phyloP scores from a whole-genome alignment of 2,329 filamentous ascomycete genomes.

The Akanthomyces lecanii region DNA sequence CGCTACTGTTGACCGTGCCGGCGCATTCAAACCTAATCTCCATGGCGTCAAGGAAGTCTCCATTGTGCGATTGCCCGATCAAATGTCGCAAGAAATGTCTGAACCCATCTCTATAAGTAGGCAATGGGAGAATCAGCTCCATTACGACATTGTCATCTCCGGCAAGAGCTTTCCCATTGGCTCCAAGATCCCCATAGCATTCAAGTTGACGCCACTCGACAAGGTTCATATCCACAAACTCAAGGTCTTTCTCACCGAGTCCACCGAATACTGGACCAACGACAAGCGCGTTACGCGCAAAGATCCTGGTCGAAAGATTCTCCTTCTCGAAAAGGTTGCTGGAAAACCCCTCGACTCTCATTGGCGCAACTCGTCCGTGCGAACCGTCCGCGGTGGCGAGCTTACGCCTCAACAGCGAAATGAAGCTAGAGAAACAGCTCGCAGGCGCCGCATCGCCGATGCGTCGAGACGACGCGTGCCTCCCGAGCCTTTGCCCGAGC shows the following conservation, averaged over 20 bases:
- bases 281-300: conserved; percentile 81
- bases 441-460: conserved; percentile 50
- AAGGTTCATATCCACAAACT: conserved; percentile 92
- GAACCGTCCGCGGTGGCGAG: conserved; percentile 76
- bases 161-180: conserved; percentile 92
- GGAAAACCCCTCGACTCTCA: conserved; percentile 69
- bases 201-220: conserved; percentile 86
- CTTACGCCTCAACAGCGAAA: conserved; percentile 49
- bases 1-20: conserved; percentile 77
- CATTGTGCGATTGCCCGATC: conserved; percentile 79
- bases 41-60: conserved; percentile 76
- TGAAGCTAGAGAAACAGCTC: conserved; percentile 45
- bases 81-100: conserved; percentile 82
- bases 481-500: conserved; percentile 44
- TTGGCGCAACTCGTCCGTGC: conserved; percentile 71
- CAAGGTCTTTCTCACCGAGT: conserved; percentile 87
- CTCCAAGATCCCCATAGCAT: conserved; percentile 82
- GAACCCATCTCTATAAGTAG: conserved; percentile 92
- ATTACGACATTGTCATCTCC: conserved; percentile 94
- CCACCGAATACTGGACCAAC: conserved; percentile 84
- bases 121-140: conserved; percentile 91
- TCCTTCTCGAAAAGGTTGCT: conserved; percentile 83
- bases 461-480: conserved; percentile 39
- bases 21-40: conserved; percentile 85
- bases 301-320: conserved; percentile 77